Evolutionary conservation across 345 rosid species (phyloP).

Genomic region (Lepidium didymum): DNA sequence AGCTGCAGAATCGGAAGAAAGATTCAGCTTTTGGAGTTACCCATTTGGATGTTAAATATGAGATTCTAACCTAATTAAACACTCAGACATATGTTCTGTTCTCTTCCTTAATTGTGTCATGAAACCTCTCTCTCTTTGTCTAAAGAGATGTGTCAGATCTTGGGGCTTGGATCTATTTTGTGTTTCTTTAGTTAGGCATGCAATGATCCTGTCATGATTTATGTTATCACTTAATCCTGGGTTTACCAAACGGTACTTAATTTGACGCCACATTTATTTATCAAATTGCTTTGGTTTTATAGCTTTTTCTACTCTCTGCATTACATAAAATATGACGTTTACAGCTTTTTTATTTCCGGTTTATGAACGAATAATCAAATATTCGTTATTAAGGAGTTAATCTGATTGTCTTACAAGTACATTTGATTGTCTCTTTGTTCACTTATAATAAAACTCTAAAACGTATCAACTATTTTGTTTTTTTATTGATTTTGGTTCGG

Average conservation of each 20-base stretch:
- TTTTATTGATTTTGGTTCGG: no score
- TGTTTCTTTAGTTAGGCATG: slow-evolving; percentile 29
- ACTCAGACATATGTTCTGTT: slow-evolving; percentile 30
- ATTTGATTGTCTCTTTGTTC: no score
- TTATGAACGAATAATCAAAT: no score
- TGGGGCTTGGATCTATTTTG: slow-evolving; percentile 12
- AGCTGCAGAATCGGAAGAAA: slow-evolving; percentile 25
- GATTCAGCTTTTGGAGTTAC: slow-evolving; percentile 27
- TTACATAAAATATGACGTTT: no score
- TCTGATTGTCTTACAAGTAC: no score
- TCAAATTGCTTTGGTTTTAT: not conserved
- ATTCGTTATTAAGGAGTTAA: no score
- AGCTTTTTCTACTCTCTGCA: no score
- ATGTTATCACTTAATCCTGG: slow-evolving; percentile 20
- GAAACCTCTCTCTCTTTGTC: slow-evolving; percentile 20
- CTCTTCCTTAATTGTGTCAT: slow-evolving; percentile 22
- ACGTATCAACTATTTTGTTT: no score
- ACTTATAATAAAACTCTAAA: no score
- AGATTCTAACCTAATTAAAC: slow-evolving; percentile 25
- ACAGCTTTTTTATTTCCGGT: no score
- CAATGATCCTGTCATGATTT: slow-evolving; percentile 35
- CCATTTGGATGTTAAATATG: slow-evolving; percentile 33
- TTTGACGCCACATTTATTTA: not conserved
- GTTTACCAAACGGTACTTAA: not conserved
- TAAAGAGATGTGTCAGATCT: slow-evolving; percentile 29